A percentile compares a stretch with the other conserved stretches of the same genome.
Conservation (phyloP, 441 rosid species). For the Monsonia emarginata region DNA sequence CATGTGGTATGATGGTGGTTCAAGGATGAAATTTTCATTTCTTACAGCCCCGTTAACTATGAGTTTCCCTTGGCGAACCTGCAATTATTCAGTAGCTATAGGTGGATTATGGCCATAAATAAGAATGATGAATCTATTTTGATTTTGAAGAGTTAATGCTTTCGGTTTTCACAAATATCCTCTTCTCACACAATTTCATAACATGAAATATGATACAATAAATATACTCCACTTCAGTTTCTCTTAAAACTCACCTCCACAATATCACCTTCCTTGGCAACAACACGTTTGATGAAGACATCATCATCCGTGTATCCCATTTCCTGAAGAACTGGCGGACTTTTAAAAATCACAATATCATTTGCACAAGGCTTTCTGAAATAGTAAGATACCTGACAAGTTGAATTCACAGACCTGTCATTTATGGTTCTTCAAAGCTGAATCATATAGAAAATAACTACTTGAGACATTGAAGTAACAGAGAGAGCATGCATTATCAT, state of each 20-base stretch:
- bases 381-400: constrained; percentile 60
- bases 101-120: background rate
- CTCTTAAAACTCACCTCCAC: constrained; percentile 51
- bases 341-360: constrained; percentile 82
- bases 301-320: constrained; percentile 82
- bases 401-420: constrained; percentile 12
- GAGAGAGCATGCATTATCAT: background rate
- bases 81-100: constrained; percentile 12
- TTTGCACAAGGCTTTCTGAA: constrained; percentile 93
- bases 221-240: background rate
- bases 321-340: constrained; percentile 87
- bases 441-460: background rate
- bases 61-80: constrained; percentile 76
- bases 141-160: background rate
- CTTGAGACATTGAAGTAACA: background rate
- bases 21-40: constrained; percentile 56
- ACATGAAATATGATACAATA: background rate
- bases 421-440: background rate
- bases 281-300: constrained; percentile 76
- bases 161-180: background rate
- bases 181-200: background rate
- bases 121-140: background rate
- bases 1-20: constrained; percentile 76
- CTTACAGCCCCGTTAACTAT: constrained; percentile 61
- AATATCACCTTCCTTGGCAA: constrained; percentile 82